A percentile compares a stretch with the other conserved stretches of the same genome.
phyloP scores from a whole-genome alignment of 176 grass and related monocot genomes.

The Oryza brachyantha region DNA sequence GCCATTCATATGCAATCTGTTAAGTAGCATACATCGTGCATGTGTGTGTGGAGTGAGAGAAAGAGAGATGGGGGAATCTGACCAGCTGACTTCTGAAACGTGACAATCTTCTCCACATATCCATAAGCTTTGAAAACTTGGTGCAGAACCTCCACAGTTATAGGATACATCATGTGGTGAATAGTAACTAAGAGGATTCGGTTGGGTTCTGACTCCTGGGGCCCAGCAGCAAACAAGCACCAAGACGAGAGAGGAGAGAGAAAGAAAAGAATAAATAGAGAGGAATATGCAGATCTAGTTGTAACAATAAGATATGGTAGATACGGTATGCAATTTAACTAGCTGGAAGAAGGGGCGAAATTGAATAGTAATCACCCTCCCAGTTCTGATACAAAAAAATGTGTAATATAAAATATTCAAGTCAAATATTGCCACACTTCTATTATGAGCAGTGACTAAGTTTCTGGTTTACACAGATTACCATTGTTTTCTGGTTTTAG shows the following conservation, averaged over 20 bases:
- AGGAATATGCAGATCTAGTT: constrained; percentile 48
- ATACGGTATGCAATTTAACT: constrained; percentile 43
- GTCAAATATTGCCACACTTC: constrained; percentile 4
- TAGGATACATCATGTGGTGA: constrained; percentile 99
- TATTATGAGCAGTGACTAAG: not conserved
- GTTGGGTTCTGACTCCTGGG: constrained; percentile 95
- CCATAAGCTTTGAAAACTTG: constrained; percentile 99
- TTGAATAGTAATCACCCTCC: constrained; percentile 29
- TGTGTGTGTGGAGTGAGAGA: constrained; percentile 21
- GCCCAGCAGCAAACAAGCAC: constrained; percentile 40
- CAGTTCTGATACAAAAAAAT: not conserved
- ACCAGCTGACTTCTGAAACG: constrained; percentile 99
- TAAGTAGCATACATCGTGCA: constrained; percentile 18
- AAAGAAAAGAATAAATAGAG: constrained; percentile 61
- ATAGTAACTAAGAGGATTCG: constrained; percentile 99
- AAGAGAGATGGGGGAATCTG: constrained; percentile 43
- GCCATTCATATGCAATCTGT: constrained; percentile 3
- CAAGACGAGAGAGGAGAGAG: constrained; percentile 48
- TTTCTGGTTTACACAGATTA: not conserved
- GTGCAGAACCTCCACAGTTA: constrained; percentile 96
- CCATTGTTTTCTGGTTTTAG: not conserved
- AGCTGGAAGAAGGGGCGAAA: constrained; percentile 36
- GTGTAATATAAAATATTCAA: not conserved
- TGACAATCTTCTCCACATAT: constrained; percentile 99
- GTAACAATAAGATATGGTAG: constrained; percentile 47